Conservation (phyloP, 164 flowering plant genomes). For the Warburgia ugandensis region DNA sequence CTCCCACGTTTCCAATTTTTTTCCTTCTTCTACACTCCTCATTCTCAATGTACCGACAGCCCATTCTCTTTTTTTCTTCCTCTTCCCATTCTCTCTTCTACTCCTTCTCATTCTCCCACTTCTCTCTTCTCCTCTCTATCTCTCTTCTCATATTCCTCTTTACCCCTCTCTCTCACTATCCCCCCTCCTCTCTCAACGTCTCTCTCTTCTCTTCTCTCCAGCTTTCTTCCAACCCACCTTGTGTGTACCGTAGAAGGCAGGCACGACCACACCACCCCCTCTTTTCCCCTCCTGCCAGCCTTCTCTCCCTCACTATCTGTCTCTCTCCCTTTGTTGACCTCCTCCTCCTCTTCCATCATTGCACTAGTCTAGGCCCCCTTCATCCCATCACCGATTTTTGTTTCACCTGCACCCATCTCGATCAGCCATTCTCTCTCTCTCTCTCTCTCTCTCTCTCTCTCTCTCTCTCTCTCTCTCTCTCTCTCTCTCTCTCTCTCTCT, state of each 20-base stretch:
- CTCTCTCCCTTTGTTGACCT: too few relatives aligned
- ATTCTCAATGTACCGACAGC: too few relatives aligned
- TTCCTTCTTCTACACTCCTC: too few relatives aligned
- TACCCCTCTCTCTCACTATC: background rate
- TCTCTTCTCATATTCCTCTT: background rate
- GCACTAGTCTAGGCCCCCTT: background rate
- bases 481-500: background rate
- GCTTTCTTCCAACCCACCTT: background rate
- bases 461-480: conserved; percentile 1
- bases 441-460: background rate
- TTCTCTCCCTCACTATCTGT: background rate
- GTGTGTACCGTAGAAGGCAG: too few relatives aligned
- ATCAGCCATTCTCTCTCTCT: background rate
- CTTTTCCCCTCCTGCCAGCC: background rate
- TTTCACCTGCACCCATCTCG: background rate
- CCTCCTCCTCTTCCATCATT: background rate
- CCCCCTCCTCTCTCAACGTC: too few relatives aligned
- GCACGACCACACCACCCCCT: background rate
- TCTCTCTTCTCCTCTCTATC: too few relatives aligned
- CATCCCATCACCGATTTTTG: too few relatives aligned
- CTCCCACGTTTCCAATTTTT: too few relatives aligned
- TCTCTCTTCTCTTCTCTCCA: background rate
- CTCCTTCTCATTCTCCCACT: too few relatives aligned
- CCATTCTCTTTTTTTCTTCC: background rate
- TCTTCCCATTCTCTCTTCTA: background rate